Base-by-base conservation (phyloP, 345 rosid genomes). In the Firmiana major region DNA sequence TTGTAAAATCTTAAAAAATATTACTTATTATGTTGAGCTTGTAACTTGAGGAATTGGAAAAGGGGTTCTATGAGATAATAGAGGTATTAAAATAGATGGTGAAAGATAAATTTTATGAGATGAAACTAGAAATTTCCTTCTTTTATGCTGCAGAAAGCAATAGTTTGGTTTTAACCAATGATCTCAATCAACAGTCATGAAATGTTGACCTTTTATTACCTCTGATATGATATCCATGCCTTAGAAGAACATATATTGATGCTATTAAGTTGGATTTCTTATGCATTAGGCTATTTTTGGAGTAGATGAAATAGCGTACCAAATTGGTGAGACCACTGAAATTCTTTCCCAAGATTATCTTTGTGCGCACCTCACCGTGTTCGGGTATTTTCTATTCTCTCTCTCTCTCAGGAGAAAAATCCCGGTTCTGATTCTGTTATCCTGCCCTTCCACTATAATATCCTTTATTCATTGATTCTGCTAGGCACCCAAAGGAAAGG, bases 311-410 rank as follows among this genome's bases (percentile, higher is more conserved):
- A 90, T 94, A 84, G 97, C 97, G 57, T 94, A 91, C 84, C 98
- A 94, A 84, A 87, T 94, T 80, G 98, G 98, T 45, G 98, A 94
- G 87, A 94, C 97, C 63, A 85, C 97, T 54, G 87, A 88, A 80
- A 87, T 93, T 79, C 80, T 93, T 31, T 93, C 97, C 46, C 76
- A 84, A 66, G 95, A 97, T 73, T 91, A 81, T 84, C 98, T 94
- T 63, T 93, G 97, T 80, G 97, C 97, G 93, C 97, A 36, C 98
- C 98, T 84, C 98, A 94, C 75, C 88, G 91, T 78, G 98, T 94
- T 62, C 88, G 76, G 97, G 98, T 94, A 94, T 28, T 48, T 75
- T 53, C 67, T 66, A 43, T 43, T 75, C 40, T 78, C 9, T 45
- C 38, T 60, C 31, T 26, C 40, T 10, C 34, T 31, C 3, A 31